These are phyloP conservation scores for Aspergillus mulundensis DNA, from an alignment of 495 filamentous ascomycete genomes.

Conservation along the genomic window DNA sequence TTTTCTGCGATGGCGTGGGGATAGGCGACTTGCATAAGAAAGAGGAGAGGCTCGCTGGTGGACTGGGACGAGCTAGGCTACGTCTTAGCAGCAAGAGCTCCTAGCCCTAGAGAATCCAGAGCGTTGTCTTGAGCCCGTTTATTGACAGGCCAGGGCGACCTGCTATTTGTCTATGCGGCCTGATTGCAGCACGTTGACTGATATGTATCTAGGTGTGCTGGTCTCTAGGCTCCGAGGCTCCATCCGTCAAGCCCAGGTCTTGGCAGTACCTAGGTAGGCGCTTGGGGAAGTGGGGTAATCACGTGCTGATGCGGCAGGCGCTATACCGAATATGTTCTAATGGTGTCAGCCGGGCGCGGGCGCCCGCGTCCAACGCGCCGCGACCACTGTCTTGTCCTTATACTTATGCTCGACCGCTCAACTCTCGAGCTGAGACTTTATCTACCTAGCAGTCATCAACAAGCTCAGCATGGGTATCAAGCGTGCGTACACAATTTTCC, in stretches of 20 bases:
- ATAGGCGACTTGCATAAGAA: neutral
- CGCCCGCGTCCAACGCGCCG: slow-evolving; percentile 30
- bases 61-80: slow-evolving; percentile 6
- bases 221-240: too few relatives aligned
- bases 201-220: too few relatives aligned
- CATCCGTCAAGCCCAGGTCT: too few relatives aligned
- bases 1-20: neutral
- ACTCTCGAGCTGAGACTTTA: neutral
- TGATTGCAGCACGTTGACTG: too few relatives aligned
- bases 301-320: slow-evolving; percentile 13
- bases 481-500: slow-evolving; percentile 36
- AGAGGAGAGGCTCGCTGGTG: slow-evolving; percentile 7
- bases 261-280: too few relatives aligned
- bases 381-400: neutral
- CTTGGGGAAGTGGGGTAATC: slow-evolving; percentile 9
- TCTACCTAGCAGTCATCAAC: neutral
- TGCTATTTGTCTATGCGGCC: too few relatives aligned
- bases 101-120: too few relatives aligned
- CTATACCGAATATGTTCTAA: slow-evolving; percentile 29
- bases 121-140: too few relatives aligned
- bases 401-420: neutral
- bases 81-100: neutral
- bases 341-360: too few relatives aligned
- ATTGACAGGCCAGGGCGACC: too few relatives aligned
- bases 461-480: slow-evolving; percentile 78